Evolutionary conservation across 129 eudicot genomes (phyloP).

Genomic region (Saussurea involucrata): DNA sequence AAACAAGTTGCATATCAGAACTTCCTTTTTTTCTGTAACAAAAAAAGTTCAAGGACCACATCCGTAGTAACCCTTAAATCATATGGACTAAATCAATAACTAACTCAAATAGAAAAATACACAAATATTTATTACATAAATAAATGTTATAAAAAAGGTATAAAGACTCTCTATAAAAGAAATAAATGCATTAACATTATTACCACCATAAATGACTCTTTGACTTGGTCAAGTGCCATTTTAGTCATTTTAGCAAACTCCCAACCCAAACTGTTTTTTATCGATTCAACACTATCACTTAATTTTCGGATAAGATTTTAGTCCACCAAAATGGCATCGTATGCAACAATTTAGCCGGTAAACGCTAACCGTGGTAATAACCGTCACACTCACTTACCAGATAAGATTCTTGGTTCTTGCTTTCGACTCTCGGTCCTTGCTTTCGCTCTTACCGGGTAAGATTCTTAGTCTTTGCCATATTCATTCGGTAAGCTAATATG

Average conservation of each 20-base stretch:
- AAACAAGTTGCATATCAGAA: no score
- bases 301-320: no score
- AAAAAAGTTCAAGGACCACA: neutral
- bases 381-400: no score
- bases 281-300: neutral
- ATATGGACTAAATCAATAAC: neutral
- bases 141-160: neutral
- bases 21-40: no score
- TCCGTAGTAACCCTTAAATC: neutral
- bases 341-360: no score
- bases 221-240: neutral
- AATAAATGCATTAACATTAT: neutral
- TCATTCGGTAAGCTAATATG: no score
- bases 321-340: no score
- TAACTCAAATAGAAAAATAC: neutral
- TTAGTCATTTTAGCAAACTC: neutral
- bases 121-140: neutral
- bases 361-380: no score
- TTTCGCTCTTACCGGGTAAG: no score
- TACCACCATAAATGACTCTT: neutral
- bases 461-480: no score
- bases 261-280: neutral
- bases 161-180: neutral
- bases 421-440: no score
- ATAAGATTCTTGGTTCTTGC: no score